Percentiles rank a stretch among this genome's conserved stretches.
Conservation (phyloP, 208 protist species). For the Blechomonas ayalai region DNA sequence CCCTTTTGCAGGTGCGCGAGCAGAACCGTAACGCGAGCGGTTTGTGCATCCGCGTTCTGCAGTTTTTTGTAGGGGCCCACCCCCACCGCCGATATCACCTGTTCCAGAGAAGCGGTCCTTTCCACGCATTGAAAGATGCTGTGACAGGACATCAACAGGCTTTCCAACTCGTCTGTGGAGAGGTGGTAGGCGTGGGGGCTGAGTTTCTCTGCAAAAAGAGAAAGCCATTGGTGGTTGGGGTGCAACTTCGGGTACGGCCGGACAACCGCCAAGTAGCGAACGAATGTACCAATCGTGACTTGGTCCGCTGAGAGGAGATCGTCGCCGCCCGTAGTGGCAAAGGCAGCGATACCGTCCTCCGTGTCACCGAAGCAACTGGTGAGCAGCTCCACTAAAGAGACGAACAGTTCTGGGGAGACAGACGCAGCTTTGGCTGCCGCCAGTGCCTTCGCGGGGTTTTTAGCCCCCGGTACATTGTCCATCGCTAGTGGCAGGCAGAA, state of each 20-base stretch:
- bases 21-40: slow-evolving; percentile 59
- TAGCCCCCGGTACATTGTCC: slow-evolving; percentile 7
- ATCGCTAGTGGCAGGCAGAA: slow-evolving; percentile 44
- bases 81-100: slow-evolving; percentile 34
- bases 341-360: slow-evolving; percentile 33
- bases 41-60: slow-evolving; percentile 1
- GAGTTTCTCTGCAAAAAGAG: slow-evolving; percentile 27
- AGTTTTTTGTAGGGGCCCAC: slow-evolving; percentile 13
- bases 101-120: slow-evolving; percentile 50
- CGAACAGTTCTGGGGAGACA: slow-evolving; percentile 63
- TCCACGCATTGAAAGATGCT: slow-evolving; percentile 43
- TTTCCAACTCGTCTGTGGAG: slow-evolving; percentile 29
- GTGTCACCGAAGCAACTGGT: slow-evolving; percentile 36
- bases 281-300: slow-evolving; percentile 15
- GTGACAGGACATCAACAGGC: slow-evolving; percentile 52
- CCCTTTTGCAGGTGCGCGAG: slow-evolving; percentile 64
- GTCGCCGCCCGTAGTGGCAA: slow-evolving; percentile 35
- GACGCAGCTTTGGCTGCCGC: slow-evolving; percentile 42
- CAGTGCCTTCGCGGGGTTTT: slow-evolving; percentile 48
- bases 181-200: neutral
- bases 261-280: slow-evolving; percentile 55
- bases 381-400: slow-evolving; percentile 61
- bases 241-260: slow-evolving; percentile 25
- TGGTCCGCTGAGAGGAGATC: slow-evolving; percentile 26
- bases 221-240: slow-evolving; percentile 47